Conservation (phyloP, 768 basidiomycete species). For the Suillus weaverae region DNA sequence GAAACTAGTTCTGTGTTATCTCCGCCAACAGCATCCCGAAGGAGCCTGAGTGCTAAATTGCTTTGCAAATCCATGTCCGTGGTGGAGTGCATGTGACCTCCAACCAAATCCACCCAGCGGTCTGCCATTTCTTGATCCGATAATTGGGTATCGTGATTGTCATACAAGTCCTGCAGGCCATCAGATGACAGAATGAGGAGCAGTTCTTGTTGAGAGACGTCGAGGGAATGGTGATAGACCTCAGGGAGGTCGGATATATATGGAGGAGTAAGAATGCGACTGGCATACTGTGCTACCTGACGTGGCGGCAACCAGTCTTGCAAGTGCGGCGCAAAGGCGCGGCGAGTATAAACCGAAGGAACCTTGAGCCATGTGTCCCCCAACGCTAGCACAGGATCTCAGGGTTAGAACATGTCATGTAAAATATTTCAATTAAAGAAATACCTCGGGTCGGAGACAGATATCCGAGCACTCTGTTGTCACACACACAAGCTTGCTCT, state of each 20-base stretch:
- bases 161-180: constrained; percentile 45
- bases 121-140: constrained; percentile 31
- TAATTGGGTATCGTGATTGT: constrained; percentile 21
- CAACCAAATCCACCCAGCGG: constrained; percentile 38
- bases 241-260: constrained; percentile 46
- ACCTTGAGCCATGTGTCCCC: constrained; percentile 38
- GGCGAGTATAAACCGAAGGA: constrained; percentile 33
- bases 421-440: constrained; percentile 6
- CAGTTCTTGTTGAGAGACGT: constrained; percentile 20
- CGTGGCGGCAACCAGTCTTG: constrained; percentile 26
- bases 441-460: constrained; percentile 40
- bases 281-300: constrained; percentile 24
- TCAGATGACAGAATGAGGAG: constrained; percentile 47
- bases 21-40: constrained; percentile 46
- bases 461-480: constrained; percentile 38
- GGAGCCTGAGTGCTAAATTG: constrained; percentile 42
- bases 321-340: constrained; percentile 25
- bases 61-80: constrained; percentile 13
- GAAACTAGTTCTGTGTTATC: constrained; percentile 39
- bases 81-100: constrained; percentile 24
- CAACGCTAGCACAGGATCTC: constrained; percentile 9
- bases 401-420: constrained; percentile 14
- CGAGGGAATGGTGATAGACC: constrained; percentile 37
- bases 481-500: constrained; percentile 29
- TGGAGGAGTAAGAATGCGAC: constrained; percentile 45